phyloP scores from a whole-genome alignment of 768 basidiomycete genomes.

The Rhodocollybia butyracea region DNA sequence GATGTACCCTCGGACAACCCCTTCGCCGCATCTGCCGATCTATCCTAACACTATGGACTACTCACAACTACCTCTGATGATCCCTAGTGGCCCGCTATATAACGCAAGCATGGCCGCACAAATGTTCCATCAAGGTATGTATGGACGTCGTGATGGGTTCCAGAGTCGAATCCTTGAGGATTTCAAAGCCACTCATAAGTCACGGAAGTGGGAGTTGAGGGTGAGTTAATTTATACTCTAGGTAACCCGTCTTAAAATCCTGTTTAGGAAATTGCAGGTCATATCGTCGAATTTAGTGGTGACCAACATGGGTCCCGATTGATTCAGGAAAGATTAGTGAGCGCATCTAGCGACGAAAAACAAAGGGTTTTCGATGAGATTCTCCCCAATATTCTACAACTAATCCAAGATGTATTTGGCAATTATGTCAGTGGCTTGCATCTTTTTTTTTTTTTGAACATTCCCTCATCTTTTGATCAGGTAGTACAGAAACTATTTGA shows the following conservation, averaged over 20 bases:
- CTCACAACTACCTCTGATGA: slow-evolving; percentile 42
- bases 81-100: slow-evolving; percentile 43
- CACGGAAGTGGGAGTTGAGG: slow-evolving; percentile 76
- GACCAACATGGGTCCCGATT: slow-evolving; percentile 99
- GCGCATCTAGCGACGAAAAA: slow-evolving; percentile 74
- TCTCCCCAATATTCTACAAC: slow-evolving; percentile 69
- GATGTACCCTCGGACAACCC: slow-evolving; percentile 39
- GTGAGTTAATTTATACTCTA: slow-evolving; percentile 34
- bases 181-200: slow-evolving; percentile 78
- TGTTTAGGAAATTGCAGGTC: slow-evolving; percentile 77
- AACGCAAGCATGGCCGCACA: slow-evolving; percentile 34
- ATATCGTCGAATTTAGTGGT: slow-evolving; percentile 86
- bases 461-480: slow-evolving; percentile 32
- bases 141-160: slow-evolving; percentile 43
- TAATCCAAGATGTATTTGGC: slow-evolving; percentile 92
- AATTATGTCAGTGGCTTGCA: slow-evolving; percentile 70
- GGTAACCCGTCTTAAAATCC: neutral
- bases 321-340: slow-evolving; percentile 85
- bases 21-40: slow-evolving; percentile 39
- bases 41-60: slow-evolving; percentile 50
- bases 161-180: slow-evolving; percentile 81
- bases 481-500: slow-evolving; percentile 95
- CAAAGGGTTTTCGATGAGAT: slow-evolving; percentile 85
- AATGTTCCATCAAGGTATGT: slow-evolving; percentile 35
- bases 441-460: slow-evolving; percentile 1